A percentile compares a stretch with the other conserved stretches of the same genome.
phyloP scores from a whole-genome alignment of 805 yeast species.

The Cyberlindnera euphorbiae region DNA sequence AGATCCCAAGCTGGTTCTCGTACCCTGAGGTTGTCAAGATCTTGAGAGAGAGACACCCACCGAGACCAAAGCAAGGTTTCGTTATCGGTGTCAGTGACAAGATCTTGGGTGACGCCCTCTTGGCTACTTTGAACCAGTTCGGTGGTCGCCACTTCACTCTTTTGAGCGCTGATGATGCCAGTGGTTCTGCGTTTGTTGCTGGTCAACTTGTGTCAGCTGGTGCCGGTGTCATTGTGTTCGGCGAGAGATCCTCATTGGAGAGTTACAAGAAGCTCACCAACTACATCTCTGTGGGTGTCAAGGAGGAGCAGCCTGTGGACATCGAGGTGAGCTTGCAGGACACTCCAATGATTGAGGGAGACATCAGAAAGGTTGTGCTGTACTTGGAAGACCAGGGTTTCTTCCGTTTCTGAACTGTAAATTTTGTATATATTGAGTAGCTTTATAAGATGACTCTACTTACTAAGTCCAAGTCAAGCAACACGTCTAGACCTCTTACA shows the following conservation, averaged over 20 bases:
- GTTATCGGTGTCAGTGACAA: constrained; percentile 64
- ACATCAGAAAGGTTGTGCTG: constrained; percentile 51
- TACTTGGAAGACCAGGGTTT: constrained; percentile 81
- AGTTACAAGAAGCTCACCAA: constrained; percentile 6
- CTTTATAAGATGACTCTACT: neutral
- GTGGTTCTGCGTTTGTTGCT: constrained; percentile 55
- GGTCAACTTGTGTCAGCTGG: constrained; percentile 85
- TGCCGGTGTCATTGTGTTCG: constrained; percentile 75
- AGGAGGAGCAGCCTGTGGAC: too few species aligned
- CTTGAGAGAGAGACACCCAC: constrained; percentile 88
- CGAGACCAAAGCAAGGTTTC: constrained; percentile 86
- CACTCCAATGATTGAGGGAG: constrained; percentile 66
- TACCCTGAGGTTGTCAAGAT: constrained; percentile 94
- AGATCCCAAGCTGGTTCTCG: constrained; percentile 95
- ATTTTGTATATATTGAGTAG: neutral
- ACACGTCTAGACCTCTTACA: constrained; percentile 6
- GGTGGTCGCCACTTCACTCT: constrained; percentile 69
- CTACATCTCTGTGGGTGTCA: constrained; percentile 41
- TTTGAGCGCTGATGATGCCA: constrained; percentile 33
- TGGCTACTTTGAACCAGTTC: constrained; percentile 85
- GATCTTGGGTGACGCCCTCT: constrained; percentile 72
- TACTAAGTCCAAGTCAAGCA: neutral
- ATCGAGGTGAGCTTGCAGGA: constrained; percentile 50
- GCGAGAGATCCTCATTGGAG: constrained; percentile 10
- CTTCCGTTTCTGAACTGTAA: constrained; percentile 42